Percentiles rank a stretch among this genome's conserved stretches.
Conservation (phyloP, 2,329 filamentous ascomycete species). For the Emergomyces africanus region DNA sequence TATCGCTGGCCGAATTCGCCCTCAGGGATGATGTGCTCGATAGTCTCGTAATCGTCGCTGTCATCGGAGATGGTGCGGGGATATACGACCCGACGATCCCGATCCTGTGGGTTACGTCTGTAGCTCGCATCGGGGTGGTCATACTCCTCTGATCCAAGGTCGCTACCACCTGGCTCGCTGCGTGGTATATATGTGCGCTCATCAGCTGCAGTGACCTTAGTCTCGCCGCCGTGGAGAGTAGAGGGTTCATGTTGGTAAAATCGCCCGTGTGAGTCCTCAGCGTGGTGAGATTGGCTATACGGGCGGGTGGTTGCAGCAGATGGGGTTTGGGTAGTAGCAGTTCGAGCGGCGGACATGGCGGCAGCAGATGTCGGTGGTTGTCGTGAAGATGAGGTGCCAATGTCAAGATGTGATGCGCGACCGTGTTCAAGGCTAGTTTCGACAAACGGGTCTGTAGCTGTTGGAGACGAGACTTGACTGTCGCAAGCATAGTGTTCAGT, state of each 20-base stretch:
- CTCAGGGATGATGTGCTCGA: conserved; percentile 37
- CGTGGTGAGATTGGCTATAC: conserved; percentile 28
- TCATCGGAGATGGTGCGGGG: conserved; percentile 37
- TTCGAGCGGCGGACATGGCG: conserved; percentile 16
- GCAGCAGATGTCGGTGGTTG: conserved; percentile 19
- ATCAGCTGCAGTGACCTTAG: conserved; percentile 34
- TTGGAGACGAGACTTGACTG: conserved; percentile 37
- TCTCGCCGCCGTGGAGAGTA: conserved; percentile 19
- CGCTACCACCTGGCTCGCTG: conserved; percentile 39
- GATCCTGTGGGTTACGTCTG: conserved; percentile 41
- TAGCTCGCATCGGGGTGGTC: conserved; percentile 50
- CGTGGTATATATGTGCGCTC: conserved; percentile 36
- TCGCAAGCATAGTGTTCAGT: conserved; percentile 40
- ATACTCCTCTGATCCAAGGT: conserved; percentile 59
- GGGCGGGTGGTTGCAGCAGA: conserved; percentile 12
- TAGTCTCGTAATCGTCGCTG: conserved; percentile 43
- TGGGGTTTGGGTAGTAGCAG: conserved; percentile 11
- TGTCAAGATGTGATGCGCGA: conserved; percentile 25
- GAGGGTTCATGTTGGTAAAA: conserved; percentile 29
- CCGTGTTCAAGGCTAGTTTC: conserved; percentile 29
- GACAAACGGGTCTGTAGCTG: conserved; percentile 50
- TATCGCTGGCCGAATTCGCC: conserved; percentile 36
- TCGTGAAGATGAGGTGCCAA: conserved; percentile 19
- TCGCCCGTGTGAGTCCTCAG: conserved; percentile 18
- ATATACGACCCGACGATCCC: conserved; percentile 45